phyloP scores from a whole-genome alignment of 768 basidiomycete species.

The Pleurotus cornucopiae region DNA sequence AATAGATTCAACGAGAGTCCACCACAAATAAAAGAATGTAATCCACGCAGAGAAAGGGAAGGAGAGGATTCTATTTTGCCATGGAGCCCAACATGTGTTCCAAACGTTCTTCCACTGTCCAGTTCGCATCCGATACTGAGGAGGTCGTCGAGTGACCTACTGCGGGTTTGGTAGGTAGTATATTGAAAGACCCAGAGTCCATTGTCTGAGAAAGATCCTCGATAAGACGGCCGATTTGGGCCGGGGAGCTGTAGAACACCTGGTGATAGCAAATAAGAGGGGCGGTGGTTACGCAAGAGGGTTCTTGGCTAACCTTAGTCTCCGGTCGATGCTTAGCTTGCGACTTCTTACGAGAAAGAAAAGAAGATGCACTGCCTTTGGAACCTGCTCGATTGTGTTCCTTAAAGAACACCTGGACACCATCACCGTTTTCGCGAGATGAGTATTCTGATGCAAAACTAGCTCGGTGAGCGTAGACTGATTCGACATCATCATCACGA shows the following conservation, averaged over 20 bases:
- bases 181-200: constrained; percentile 83
- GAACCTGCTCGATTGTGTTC: constrained; percentile 68
- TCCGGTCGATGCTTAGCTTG: constrained; percentile 66
- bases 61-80: constrained; percentile 14
- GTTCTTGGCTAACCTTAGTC: constrained; percentile 60
- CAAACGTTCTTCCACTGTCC: constrained; percentile 73
- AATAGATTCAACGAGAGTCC: constrained; percentile 18
- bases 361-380: constrained; percentile 60
- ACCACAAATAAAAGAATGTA: constrained; percentile 15
- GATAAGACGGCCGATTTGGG: constrained; percentile 79
- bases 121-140: constrained; percentile 63
- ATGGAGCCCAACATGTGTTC: constrained; percentile 66
- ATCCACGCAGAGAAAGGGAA: constrained; percentile 18
- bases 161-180: constrained; percentile 34
- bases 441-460: constrained; percentile 79
- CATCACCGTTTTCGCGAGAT: constrained; percentile 44
- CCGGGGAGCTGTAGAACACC: constrained; percentile 73
- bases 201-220: constrained; percentile 78
- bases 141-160: constrained; percentile 56
- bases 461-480: constrained; percentile 58
- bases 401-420: constrained; percentile 71
- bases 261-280: constrained; percentile 30
- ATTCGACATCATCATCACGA: constrained; percentile 72
- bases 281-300: constrained; percentile 14
- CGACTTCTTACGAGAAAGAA: constrained; percentile 57